phyloP scores from a whole-genome alignment of 768 basidiomycete species.

The Brasilioporus rufonigricans region DNA sequence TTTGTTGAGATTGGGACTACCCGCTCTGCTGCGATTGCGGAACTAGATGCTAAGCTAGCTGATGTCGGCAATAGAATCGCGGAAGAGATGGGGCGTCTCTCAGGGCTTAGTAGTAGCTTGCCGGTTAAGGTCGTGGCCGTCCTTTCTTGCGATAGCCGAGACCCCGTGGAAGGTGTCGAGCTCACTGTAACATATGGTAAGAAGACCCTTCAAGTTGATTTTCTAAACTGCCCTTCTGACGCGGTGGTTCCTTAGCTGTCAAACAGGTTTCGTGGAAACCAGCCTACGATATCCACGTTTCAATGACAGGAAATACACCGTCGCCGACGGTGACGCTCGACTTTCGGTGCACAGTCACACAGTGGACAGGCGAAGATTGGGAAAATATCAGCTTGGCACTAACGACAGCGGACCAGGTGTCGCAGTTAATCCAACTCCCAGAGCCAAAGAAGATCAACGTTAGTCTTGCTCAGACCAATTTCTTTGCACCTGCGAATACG shows the following conservation, averaged over 20 bases:
- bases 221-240: background rate
- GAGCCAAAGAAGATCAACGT: constrained; percentile 21
- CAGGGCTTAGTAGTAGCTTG: background rate
- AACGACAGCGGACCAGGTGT: constrained; percentile 22
- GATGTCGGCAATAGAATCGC: constrained; percentile 8
- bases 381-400: constrained; percentile 23
- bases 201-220: background rate
- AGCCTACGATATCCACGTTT: constrained; percentile 17
- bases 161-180: constrained; percentile 6
- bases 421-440: constrained; percentile 19
- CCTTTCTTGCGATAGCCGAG: constrained; percentile 3
- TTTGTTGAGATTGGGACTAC: constrained; percentile 21
- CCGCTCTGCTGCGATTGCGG: constrained; percentile 15
- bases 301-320: constrained; percentile 10
- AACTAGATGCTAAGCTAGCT: constrained; percentile 14
- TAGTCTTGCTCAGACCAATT: background rate
- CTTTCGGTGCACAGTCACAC: constrained; percentile 29
- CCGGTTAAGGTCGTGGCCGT: constrained; percentile 6
- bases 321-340: constrained; percentile 19
- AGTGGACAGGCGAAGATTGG: constrained; percentile 34
- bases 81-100: constrained; percentile 13
- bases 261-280: constrained; percentile 18
- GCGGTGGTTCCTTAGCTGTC: constrained; percentile 7
- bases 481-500: background rate
- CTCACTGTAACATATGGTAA: constrained; percentile 22